Evolutionary conservation across 2,329 filamentous ascomycete genomes (phyloP), one percentile per base, ranked within the genome.

Genomic region (Verticillium nubilum): DNA sequence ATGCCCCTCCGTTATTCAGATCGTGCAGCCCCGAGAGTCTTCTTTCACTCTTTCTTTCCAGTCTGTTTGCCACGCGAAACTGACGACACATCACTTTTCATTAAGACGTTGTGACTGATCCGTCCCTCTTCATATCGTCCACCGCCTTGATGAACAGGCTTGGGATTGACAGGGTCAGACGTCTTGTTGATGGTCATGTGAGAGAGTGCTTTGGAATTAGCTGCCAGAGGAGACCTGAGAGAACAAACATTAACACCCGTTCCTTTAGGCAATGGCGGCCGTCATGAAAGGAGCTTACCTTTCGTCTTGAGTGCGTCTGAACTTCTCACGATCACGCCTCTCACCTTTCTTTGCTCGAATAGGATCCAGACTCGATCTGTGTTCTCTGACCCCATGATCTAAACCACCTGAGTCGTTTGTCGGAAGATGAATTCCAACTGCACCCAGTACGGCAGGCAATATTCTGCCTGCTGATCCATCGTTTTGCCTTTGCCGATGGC

Each of bases 131-230:
- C 56, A 19, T 57, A 57, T 19, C 25, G 25, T 7, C 56, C 56
- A 25, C 56, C 56, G 2, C 56, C 56, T 27, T 57, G 56, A 25
- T 57, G 56, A 5, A 57, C 15, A 31, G 56, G 35, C 28, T 52
- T 26, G n/a, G 56, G 56, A 15, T 37, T 26, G 3, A 31, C n/a
- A 31, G 56, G 56, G 17, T 42, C 37, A 15, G 4, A 6, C n/a
- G 17, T 42, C 19, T 19, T 17, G 2, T 6, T 17, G 4, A 9
- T 19, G 25, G 25, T 27, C 29, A 27, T 28, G 13, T 28, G 25
- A 47, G 33, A 47, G 1, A 23, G 19, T 10, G 23, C 7, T 13
- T 23, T 3, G n/a, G 19, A 5, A 23, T 23, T 19, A 23, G 12
- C 7, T 47, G 9, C 19, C 42, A 9, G 12, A 4, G 19, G 12